Evolutionary conservation across 495 filamentous ascomycete genomes (phyloP).

Genomic region (Talaromyces proteolyticus): DNA sequence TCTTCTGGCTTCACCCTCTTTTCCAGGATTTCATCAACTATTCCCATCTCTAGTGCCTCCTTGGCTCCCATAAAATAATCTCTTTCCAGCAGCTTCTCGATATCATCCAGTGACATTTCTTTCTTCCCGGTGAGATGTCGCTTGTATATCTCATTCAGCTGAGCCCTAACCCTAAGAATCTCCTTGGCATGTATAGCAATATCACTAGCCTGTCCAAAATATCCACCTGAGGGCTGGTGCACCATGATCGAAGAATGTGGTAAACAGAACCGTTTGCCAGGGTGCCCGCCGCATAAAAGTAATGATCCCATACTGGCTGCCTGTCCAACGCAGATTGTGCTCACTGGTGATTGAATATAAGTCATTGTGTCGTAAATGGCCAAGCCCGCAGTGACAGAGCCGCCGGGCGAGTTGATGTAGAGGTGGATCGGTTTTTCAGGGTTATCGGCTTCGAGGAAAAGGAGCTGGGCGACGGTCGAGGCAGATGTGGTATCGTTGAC

Average conservation of each 20-base stretch:
- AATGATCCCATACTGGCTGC: constrained; percentile 93
- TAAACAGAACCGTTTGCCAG: constrained; percentile 81
- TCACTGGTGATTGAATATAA: constrained; percentile 88
- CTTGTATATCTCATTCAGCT: constrained; percentile 87
- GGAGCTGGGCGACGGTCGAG: constrained; percentile 87
- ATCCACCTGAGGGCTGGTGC: constrained; percentile 90
- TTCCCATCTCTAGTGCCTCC: constrained; percentile 83
- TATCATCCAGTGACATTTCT: constrained; percentile 64
- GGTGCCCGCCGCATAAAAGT: constrained; percentile 76
- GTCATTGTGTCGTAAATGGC: constrained; percentile 99
- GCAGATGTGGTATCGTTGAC: constrained; percentile 87
- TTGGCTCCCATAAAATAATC: constrained; percentile 89
- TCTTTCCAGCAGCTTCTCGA: constrained; percentile 92
- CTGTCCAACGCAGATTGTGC: constrained; percentile 91
- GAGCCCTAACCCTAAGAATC: constrained; percentile 77
- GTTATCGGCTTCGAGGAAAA: constrained; percentile 96
- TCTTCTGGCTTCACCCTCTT: constrained; percentile 39
- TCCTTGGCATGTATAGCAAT: constrained; percentile 97
- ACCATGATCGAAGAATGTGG: constrained; percentile 95
- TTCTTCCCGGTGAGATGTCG: constrained; percentile 70
- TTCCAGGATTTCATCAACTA: constrained; percentile 84
- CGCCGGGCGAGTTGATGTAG: constrained; percentile 96
- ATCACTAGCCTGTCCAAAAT: constrained; percentile 82
- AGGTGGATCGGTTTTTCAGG: constrained; percentile 91
- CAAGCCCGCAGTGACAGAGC: constrained; percentile 88